Percentiles rank a stretch among this genome's conserved stretches.
These are phyloP conservation scores for Tolypocladium ophioglossoides DNA, from an alignment of 2,329 filamentous ascomycete genomes.

Conservation along the genomic window DNA sequence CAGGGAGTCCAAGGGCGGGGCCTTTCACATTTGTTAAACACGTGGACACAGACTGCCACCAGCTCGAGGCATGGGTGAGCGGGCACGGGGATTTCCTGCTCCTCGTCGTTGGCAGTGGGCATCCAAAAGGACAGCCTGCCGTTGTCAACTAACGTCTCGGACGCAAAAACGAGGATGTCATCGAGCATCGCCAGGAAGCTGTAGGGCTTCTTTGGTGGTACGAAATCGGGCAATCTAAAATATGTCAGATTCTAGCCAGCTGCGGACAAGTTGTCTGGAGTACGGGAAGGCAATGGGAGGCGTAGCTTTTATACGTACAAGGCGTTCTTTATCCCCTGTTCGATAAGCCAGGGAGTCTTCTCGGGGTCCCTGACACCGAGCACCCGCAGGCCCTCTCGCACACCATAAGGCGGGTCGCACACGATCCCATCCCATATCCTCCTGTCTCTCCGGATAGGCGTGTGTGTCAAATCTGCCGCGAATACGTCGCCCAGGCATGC, in stretches of 20 bases:
- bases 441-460: constrained; percentile 51
- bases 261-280: not conserved
- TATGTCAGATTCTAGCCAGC: constrained; percentile 7
- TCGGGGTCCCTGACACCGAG: constrained; percentile 64
- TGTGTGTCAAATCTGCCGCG: constrained; percentile 79
- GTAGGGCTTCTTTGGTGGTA: constrained; percentile 86
- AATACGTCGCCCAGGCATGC: constrained; percentile 65
- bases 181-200: constrained; percentile 84
- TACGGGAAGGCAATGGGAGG: not conserved
- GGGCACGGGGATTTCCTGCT: constrained; percentile 67
- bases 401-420: constrained; percentile 93
- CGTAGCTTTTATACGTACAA: constrained; percentile 37
- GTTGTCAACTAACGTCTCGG: constrained; percentile 62
- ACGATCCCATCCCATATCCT: constrained; percentile 78
- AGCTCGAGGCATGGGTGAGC: constrained; percentile 65
- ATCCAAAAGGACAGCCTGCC: constrained; percentile 93
- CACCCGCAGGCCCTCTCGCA: constrained; percentile 83
- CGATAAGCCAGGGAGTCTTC: constrained; percentile 48
- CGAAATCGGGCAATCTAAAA: constrained; percentile 47
- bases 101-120: constrained; percentile 76
- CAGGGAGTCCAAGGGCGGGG: not conserved
- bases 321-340: constrained; percentile 60
- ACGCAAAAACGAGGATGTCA: constrained; percentile 78
- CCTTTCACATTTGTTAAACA: constrained; percentile 73
- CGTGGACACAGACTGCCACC: constrained; percentile 68